Base-by-base conservation (phyloP, 2,329 filamentous ascomycete genomes). In the Phialemonium atrogriseum region DNA sequence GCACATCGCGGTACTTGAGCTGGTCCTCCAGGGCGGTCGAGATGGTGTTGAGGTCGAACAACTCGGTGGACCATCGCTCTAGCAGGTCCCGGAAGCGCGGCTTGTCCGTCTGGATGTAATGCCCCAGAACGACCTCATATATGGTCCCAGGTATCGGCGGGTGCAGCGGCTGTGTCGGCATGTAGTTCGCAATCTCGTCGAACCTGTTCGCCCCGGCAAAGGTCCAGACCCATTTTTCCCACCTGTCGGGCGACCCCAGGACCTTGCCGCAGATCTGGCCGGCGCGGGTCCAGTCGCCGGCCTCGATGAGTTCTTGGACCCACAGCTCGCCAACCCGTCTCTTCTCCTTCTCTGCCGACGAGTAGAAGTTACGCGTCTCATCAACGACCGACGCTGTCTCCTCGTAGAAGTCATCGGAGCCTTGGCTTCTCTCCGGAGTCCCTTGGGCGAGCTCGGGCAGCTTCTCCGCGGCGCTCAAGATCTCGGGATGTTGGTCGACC, bases 171-270 rank as follows among this genome's bases (percentile, higher is more conserved):
- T 79, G 72, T 2, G 74, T 77, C 0, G 91, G 91, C 18, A 98
- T 84, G 47, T 82, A 79, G 21, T 82, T 72, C 5, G 84, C 82
- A 38, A 98, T 94, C 45, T 94, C 88, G 51, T 95, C 85, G 46
- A 94, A 86, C 49, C 79, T 86, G 41, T 84, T 73, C 3, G 84
- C 82, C 24, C 86, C 81, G 7, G 87, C 85, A 58, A 98, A 98
- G 0, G 76, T 80, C 76, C 84, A 93, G 5, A 93, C 82, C 87
- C 89, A 96, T 47, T 93, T 85, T 59, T 96, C 88, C 91, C 91
- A 98, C 44, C 81, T 68, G 28, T 81, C 69, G 1, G 86, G 77
- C 1, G 80, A 85, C 25, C 77, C 77, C 1, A 98, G 66, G 1
- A 95, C 88, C 48, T 80, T 86, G 10, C 81, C 84, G 36, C 87